phyloP scores from a whole-genome alignment of 345 rosid genomes.

The thale cress (Arabidopsis thaliana) region TAIR10.1 NC_003070.9:25471501-25472000 shows the following conservation, averaged over 20 bases:
- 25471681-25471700: conserved; percentile 56
- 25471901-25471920: not conserved
- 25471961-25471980: not conserved
- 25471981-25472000: not conserved
- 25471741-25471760: conserved; percentile 41
- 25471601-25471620: conserved; percentile 64
- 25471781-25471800: conserved; percentile 37
- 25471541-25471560: conserved; percentile 11
- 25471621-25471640: conserved; percentile 60
- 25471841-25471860: not conserved
- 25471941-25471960: not conserved
- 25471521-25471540: conserved; percentile 5
- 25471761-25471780: conserved; percentile 46
- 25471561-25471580: conserved; percentile 40
- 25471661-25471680: conserved; percentile 83
- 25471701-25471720: conserved; percentile 54
- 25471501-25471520: not conserved
- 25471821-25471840: not conserved
- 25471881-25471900: not conserved
- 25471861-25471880: not conserved
- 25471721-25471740: not conserved
- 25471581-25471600: conserved; percentile 49
- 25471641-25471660: conserved; percentile 71
- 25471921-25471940: not conserved
- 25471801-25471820: conserved; percentile 45